A percentile compares a stretch with the other conserved stretches of the same genome.
phyloP scores from a whole-genome alignment of 176 grass and related monocot genomes.

The Musa itinerans region DNA sequence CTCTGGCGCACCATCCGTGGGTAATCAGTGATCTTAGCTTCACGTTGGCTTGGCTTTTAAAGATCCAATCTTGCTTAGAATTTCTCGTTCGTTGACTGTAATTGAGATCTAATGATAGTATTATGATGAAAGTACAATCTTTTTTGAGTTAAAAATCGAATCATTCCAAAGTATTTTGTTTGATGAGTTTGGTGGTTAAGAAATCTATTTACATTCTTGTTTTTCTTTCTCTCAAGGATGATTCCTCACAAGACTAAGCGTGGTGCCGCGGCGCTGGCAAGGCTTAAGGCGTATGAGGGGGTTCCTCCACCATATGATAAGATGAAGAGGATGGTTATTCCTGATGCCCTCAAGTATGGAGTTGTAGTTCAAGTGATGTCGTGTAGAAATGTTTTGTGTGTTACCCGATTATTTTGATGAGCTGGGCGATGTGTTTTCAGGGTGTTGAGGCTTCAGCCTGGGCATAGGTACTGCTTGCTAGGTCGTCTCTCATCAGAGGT shows the following conservation, averaged over 20 bases:
- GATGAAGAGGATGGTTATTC: conserved; percentile 75
- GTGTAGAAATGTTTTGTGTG: not conserved
- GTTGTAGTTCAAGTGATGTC: no score
- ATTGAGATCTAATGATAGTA: not conserved
- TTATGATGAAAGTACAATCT: not conserved
- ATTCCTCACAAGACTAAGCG: conserved; percentile 96
- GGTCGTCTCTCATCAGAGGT: conserved; percentile 91
- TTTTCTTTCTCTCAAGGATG: conserved; percentile 32
- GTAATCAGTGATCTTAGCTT: conserved; percentile 15
- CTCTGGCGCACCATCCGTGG: conserved; percentile 83
- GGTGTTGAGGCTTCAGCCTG: conserved; percentile 84
- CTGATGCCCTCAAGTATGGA: conserved; percentile 81
- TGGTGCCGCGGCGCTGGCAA: conserved; percentile 73
- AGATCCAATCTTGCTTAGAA: not conserved
- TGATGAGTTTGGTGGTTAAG: not conserved
- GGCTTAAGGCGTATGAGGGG: conserved; percentile 78
- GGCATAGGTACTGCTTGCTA: conserved; percentile 81
- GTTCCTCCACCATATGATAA: conserved; percentile 87
- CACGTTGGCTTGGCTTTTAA: not conserved
- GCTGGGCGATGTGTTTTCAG: conserved; percentile 11
- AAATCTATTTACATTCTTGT: not conserved
- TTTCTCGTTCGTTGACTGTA: not conserved
- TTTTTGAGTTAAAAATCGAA: no score
- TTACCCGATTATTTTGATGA: not conserved
- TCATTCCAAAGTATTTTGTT: no score